Evolutionary conservation across 306 rosid species (phyloP).

Genomic region (Sechiopsis laciniata): DNA sequence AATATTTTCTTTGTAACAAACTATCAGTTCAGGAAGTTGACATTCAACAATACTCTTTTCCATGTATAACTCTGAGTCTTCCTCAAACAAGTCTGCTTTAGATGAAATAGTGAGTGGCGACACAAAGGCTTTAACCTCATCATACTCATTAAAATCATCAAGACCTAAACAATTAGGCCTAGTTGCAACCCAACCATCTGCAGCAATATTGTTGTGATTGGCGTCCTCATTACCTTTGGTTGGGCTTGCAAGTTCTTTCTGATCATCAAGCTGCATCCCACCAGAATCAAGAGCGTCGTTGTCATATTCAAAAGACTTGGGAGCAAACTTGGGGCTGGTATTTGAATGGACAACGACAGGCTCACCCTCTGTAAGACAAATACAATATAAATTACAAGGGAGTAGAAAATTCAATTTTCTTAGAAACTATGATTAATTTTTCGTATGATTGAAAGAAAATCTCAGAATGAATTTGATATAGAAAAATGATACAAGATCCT

Average conservation of each 20-base stretch:
- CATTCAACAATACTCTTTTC: conserved; percentile 55
- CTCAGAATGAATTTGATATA: neutral
- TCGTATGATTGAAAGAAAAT: neutral
- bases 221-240: conserved; percentile 28
- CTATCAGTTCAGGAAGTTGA: conserved; percentile 49
- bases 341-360: conserved; percentile 39
- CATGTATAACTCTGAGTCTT: conserved; percentile 34
- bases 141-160: conserved; percentile 32
- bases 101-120: conserved; percentile 38
- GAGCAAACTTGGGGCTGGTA: conserved; percentile 31
- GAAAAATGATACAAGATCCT: neutral
- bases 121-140: conserved; percentile 23
- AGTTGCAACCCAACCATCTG: neutral
- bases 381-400: neutral
- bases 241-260: conserved; percentile 22
- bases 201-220: neutral
- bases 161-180: conserved; percentile 13
- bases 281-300: conserved; percentile 32
- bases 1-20: conserved; percentile 50
- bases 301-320: conserved; percentile 40
- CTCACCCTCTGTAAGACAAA: conserved; percentile 53
- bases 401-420: neutral
- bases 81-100: conserved; percentile 31
- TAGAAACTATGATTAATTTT: neutral
- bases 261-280: conserved; percentile 34